Evolutionary conservation across 345 rosid genomes (phyloP).

Genomic region (Clarkia xantiana): DNA sequence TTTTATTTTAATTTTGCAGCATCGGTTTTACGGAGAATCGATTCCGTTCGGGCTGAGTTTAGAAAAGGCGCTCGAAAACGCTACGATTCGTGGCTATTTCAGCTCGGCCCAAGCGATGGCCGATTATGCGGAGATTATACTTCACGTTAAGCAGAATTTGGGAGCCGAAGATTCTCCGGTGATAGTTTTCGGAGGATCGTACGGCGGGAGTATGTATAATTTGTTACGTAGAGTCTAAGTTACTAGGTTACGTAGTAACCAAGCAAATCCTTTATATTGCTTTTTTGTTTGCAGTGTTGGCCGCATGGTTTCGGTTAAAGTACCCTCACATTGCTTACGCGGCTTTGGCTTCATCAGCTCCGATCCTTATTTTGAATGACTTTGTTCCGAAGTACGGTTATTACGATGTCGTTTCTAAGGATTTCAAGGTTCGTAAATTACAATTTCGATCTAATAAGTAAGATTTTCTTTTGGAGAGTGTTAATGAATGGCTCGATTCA

Average conservation of each 20-base stretch:
- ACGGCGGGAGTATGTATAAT: constrained; percentile 28
- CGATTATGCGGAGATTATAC: constrained; percentile 24
- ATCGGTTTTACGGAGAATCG: constrained; percentile 39
- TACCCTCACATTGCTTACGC: constrained; percentile 23
- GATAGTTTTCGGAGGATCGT: constrained; percentile 31
- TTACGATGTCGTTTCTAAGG: constrained; percentile 8
- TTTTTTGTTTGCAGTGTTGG: constrained; percentile 10
- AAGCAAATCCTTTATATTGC: not conserved
- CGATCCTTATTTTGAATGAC: constrained; percentile 17
- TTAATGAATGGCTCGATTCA: not conserved
- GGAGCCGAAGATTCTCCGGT: constrained; percentile 15
- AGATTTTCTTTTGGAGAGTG: not conserved
- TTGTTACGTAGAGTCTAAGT: not conserved
- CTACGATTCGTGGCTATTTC: constrained; percentile 21
- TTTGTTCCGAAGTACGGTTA: constrained; percentile 14
- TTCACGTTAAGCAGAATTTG: constrained; percentile 15
- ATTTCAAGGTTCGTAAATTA: constrained; percentile 13
- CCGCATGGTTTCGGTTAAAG: constrained; percentile 22
- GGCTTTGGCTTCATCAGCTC: constrained; percentile 31
- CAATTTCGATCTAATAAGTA: too few species aligned
- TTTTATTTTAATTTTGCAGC: constrained; percentile 14
- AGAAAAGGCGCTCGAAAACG: constrained; percentile 10
- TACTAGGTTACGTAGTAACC: not conserved
- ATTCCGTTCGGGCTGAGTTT: constrained; percentile 23
- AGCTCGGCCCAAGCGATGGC: constrained; percentile 30